These are phyloP conservation scores for Miscanthus sacchariflorus DNA, from an alignment of 202 grass and related monocot species.

Conservation along the genomic window DNA sequence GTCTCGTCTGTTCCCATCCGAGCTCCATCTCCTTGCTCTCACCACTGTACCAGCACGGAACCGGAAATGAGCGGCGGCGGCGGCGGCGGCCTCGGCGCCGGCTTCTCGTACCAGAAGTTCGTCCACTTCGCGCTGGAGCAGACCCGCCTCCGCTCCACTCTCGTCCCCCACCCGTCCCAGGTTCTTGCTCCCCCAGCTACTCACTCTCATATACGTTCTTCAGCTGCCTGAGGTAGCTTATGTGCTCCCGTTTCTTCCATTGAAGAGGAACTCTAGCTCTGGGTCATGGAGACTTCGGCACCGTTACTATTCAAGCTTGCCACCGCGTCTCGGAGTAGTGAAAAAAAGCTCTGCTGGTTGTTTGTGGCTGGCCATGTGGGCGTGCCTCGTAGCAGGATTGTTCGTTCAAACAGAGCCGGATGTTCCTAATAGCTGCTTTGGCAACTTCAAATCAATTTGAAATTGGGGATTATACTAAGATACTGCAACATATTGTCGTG, in stretches of 20 bases:
- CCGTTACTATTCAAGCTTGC: background rate
- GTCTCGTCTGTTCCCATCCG: background rate
- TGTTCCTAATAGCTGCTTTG: background rate
- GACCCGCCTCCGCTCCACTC: conserved; percentile 62
- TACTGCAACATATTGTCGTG: background rate
- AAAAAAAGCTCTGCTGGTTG: background rate
- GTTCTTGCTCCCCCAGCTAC: conserved; percentile 26
- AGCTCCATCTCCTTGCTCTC: background rate
- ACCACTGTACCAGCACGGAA: background rate
- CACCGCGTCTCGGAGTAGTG: background rate
- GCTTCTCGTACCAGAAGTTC: conserved; percentile 76
- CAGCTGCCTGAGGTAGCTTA: background rate
- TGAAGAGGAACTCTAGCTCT: background rate
- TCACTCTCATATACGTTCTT: background rate
- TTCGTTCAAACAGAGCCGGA: background rate
- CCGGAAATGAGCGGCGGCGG: conserved; percentile 41
- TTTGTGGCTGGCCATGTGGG: background rate
- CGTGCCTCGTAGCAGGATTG: background rate
- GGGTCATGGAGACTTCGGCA: background rate
- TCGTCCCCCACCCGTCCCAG: conserved; percentile 73
- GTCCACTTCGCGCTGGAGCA: conserved; percentile 70
- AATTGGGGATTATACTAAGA: background rate
- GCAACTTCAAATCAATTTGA: background rate
- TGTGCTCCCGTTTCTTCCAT: background rate
- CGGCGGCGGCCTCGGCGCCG: conserved; percentile 22